A percentile compares a stretch with the other conserved stretches of the same genome.
phyloP scores from a whole-genome alignment of 2,329 filamentous ascomycete genomes.

The Pseudocercospora crystallina region DNA sequence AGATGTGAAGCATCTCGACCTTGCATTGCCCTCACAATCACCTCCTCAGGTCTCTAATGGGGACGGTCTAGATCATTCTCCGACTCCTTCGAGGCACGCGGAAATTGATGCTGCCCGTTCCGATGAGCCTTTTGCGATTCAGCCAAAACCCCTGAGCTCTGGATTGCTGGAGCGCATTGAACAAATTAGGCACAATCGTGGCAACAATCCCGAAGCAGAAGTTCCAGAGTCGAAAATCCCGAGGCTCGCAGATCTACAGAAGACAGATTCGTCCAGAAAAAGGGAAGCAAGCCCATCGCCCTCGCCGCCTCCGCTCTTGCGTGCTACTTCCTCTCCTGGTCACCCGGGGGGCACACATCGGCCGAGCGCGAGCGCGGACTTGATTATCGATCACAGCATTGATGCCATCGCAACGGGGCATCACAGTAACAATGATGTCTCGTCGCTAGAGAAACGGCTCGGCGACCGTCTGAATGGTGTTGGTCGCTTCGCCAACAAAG shows the following conservation, averaged over 20 bases:
- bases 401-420: conserved; percentile 31
- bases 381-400: conserved; percentile 19
- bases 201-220: conserved; percentile 22
- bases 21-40: conserved; percentile 50
- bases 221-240: conserved; percentile 37
- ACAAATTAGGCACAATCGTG: conserved; percentile 36
- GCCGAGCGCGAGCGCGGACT: conserved; percentile 25
- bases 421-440: background rate
- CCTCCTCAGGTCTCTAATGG: conserved; percentile 10
- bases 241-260: conserved; percentile 32
- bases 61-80: conserved; percentile 20
- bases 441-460: conserved; percentile 66
- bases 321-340: conserved; percentile 53
- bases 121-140: conserved; percentile 31
- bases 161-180: conserved; percentile 39
- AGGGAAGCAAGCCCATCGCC: conserved; percentile 36
- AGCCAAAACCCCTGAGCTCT: conserved; percentile 37
- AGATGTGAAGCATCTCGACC: conserved; percentile 61
- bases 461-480: conserved; percentile 58
- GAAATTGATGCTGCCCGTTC: background rate
- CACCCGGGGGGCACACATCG: conserved; percentile 28
- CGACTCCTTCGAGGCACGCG: background rate
- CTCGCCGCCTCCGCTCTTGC: conserved; percentile 47
- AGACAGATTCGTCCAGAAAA: conserved; percentile 32
- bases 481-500: conserved; percentile 48